phyloP scores from a whole-genome alignment of 2,329 filamentous ascomycete species.

The Emergomyces pasteurianus region DNA sequence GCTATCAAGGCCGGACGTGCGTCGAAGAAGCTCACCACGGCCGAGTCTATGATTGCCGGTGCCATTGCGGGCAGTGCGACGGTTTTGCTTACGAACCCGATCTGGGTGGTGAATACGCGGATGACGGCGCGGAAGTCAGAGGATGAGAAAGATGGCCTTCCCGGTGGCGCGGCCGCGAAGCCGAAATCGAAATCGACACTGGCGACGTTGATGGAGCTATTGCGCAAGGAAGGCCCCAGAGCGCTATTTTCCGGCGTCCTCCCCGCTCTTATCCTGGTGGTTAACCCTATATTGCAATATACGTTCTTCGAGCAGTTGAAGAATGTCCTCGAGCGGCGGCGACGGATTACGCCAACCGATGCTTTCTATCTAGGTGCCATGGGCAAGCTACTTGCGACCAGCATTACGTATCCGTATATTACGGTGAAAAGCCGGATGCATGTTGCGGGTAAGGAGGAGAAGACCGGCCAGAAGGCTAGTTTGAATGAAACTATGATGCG shows the following conservation, averaged over 20 bases:
- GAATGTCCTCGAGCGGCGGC: slow-evolving; percentile 68
- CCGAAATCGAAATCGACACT: slow-evolving; percentile 59
- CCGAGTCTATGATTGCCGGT: slow-evolving; percentile 91
- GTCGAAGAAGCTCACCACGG: slow-evolving; percentile 71
- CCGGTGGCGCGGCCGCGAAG: slow-evolving; percentile 21
- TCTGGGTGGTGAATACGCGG: slow-evolving; percentile 98
- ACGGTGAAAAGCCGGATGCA: slow-evolving; percentile 98
- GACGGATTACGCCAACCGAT: slow-evolving; percentile 67
- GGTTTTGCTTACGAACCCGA: slow-evolving; percentile 92
- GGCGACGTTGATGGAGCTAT: slow-evolving; percentile 64
- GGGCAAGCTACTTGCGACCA: slow-evolving; percentile 88
- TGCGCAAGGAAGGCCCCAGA: slow-evolving; percentile 70
- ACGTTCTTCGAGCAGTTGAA: slow-evolving; percentile 98
- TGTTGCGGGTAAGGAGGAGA: slow-evolving; percentile 50
- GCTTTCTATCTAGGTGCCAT: slow-evolving; percentile 86
- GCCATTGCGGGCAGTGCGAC: slow-evolving; percentile 89
- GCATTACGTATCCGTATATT: slow-evolving; percentile 95
- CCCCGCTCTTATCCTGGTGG: slow-evolving; percentile 83
- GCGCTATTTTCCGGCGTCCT: slow-evolving; percentile 87
- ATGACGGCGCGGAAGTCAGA: slow-evolving; percentile 82
- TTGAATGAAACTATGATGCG: slow-evolving; percentile 65
- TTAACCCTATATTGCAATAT: slow-evolving; percentile 97
- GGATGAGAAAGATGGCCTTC: slow-evolving; percentile 30
- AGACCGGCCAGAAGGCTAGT: slow-evolving; percentile 64
- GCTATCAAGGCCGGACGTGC: slow-evolving; percentile 61